phyloP scores from a whole-genome alignment of 306 rosid species.

The Lathyrus oleraceus region DNA sequence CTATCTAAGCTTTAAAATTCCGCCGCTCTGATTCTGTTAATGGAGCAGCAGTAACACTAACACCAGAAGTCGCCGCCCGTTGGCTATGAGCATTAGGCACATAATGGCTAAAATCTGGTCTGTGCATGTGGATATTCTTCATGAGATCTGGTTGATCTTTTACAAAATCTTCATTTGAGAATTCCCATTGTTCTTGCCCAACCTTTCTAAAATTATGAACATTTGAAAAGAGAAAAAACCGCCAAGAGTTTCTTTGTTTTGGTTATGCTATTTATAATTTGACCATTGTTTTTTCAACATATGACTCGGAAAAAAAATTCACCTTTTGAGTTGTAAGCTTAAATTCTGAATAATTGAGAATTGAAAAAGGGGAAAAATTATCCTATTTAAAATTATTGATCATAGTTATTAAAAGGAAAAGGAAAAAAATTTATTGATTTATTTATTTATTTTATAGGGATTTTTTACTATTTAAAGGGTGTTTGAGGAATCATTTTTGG shows the following conservation, averaged over 20 bases:
- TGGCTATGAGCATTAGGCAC: conserved; percentile 57
- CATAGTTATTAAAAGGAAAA: conserved; percentile 14
- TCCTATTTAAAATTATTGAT: not conserved
- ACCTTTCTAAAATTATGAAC: conserved; percentile 82
- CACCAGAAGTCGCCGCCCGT: conserved; percentile 22
- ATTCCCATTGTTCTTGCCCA: conserved; percentile 90
- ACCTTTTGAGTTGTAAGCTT: conserved; percentile 23
- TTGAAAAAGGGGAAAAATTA: conserved; percentile 7
- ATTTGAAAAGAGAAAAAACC: conserved; percentile 17
- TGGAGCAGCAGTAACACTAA: conserved; percentile 23
- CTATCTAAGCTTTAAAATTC: conserved; percentile 53
- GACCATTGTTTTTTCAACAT: conserved; percentile 15
- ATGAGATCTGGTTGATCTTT: conserved; percentile 72
- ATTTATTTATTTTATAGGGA: not conserved
- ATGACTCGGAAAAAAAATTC: conserved; percentile 13
- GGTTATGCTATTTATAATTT: not conserved
- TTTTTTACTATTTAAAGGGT: conserved; percentile 18
- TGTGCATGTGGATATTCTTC: conserved; percentile 80
- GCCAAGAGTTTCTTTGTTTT: conserved; percentile 33
- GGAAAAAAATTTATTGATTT: too few species aligned
- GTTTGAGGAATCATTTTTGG: not conserved
- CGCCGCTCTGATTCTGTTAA: conserved; percentile 58
- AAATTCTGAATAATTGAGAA: conserved; percentile 23
- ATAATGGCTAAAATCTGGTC: conserved; percentile 87
- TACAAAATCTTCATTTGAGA: conserved; percentile 75